Evolutionary conservation across 495 filamentous ascomycete species (phyloP), one percentile per base, ranked within the genome.

Genomic region (Penicillium egyptiacum): DNA sequence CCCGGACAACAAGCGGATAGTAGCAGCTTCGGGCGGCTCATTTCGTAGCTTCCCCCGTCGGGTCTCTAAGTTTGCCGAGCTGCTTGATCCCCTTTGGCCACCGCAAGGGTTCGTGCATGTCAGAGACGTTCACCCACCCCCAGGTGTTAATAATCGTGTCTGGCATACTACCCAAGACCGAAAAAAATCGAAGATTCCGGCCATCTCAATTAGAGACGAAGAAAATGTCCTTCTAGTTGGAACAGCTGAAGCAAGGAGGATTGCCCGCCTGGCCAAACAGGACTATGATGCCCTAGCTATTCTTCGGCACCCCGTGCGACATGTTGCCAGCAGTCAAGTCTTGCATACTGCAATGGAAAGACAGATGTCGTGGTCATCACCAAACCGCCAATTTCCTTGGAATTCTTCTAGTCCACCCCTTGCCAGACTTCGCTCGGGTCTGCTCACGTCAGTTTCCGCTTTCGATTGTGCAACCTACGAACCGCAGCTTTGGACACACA

Each of bases 401-500:
- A 25, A 50, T 23, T 42, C 59, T 30, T 47, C 65, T 16, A 51
- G 14, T 30, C 79, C 83, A 0, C 83, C 84, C 14, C 72, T 93
- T n/a, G 50, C 68, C 0, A 81, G 79, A 11, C 74, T 91, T 3
- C 88, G 86, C 54, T 63, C 78, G 2, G 79, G 75, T 5, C 79
- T 98, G 20, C 66, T 72, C 17, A 76, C 70, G 3, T 79, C 81
- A 0, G 76, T 90, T 16, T 90, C 86, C 1, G 85, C 94, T 16
- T 97, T 94, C 64, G 95, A 99, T 71, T 82, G 69, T 59, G 86
- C 83, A 17, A 76, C 82, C 40, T 96, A 86, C 61, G 94, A 98
- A 62, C 78, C 74, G 1, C 75, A 79, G 25, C 72, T 84, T 40
- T 99, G 95, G 95, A 63, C 75, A 2, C 86, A 92, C 28, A 99